These are phyloP conservation scores for Evansstolkia leycettana DNA, from an alignment of 495 filamentous ascomycete species.

Conservation along the genomic window DNA sequence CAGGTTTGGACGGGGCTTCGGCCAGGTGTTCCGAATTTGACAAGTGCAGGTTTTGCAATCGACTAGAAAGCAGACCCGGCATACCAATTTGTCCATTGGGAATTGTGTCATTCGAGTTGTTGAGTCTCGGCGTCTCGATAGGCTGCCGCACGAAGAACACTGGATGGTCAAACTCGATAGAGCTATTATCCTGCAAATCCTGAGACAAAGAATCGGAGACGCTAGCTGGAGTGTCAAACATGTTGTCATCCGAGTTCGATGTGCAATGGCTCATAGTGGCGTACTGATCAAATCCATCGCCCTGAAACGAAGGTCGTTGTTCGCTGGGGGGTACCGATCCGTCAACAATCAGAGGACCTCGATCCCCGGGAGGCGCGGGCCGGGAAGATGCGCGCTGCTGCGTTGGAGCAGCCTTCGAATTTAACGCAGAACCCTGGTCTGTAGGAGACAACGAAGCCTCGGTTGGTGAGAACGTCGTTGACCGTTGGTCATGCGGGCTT, in stretches of 20 bases:
- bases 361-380: slow-evolving; percentile 15
- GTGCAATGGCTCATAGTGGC: slow-evolving; percentile 19
- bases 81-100: slow-evolving; percentile 12
- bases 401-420: slow-evolving; percentile 6
- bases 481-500: slow-evolving; percentile 27
- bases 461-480: slow-evolving; percentile 19
- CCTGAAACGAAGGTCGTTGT: slow-evolving; percentile 12
- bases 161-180: slow-evolving; percentile 25
- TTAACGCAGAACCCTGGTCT: slow-evolving; percentile 10
- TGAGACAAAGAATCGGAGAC: slow-evolving; percentile 30
- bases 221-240: slow-evolving; percentile 28
- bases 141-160: slow-evolving; percentile 16
- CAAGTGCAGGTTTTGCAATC: slow-evolving; percentile 26
- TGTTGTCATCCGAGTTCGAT: slow-evolving; percentile 30
- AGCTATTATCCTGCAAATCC: slow-evolving; percentile 25
- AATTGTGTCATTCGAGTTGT: slow-evolving; percentile 5
- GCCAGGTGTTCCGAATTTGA: slow-evolving; percentile 24
- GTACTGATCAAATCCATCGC: slow-evolving; percentile 22
- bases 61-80: slow-evolving; percentile 23
- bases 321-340: slow-evolving; percentile 30
- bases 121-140: slow-evolving; percentile 13
- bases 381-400: slow-evolving; percentile 14
- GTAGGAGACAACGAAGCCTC: slow-evolving; percentile 12
- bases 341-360: slow-evolving; percentile 34
- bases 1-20: slow-evolving; percentile 14